Base-by-base conservation (phyloP, 371 early-diverging fungal genomes). In the Chytridium lagenaria region DNA sequence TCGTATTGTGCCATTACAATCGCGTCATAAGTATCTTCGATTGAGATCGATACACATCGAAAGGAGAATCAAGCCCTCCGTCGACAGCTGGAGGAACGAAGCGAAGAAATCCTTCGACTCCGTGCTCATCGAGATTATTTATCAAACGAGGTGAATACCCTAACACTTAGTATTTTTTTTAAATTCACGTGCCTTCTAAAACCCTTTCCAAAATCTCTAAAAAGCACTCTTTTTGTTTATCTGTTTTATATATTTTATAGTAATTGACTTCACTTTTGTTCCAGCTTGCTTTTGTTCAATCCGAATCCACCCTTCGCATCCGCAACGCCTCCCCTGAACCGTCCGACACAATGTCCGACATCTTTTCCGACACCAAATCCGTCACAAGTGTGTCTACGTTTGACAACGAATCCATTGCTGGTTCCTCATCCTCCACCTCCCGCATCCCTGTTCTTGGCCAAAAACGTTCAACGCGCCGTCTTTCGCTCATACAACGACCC, bases 211-310 rank as follows among this genome's bases (percentile, higher is more conserved):
- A n/a, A n/a, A n/a, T n/a, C n/a, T n/a, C n/a, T n/a, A n/a, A n/a
- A n/a, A n/a, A n/a, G n/a, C n/a, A n/a, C n/a, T n/a, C n/a, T n/a
- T n/a, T n/a, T n/a, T n/a, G n/a, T n/a, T n/a, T n/a, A n/a, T n/a
- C n/a, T n/a, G n/a, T n/a, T n/a, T n/a, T n/a, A n/a, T n/a, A n/a
- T n/a, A n/a, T n/a, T n/a, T n/a, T n/a, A n/a, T n/a, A n/a, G n/a
- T n/a, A n/a, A n/a, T n/a, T n/a, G n/a, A n/a, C n/a, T n/a, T n/a
- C n/a, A n/a, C n/a, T n/a, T 52, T 51, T 51, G 19, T 50, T 52
- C 16, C 33, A 69, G 70, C 70, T 69, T 12, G 70, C 70, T 1
- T 69, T 59, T 37, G 31, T 69, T 38, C 70, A 69, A 59, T 69
- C 70, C 59, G 59, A 69, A 31, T 55, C 70, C 1, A 39, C 44